A percentile compares a stretch with the other conserved stretches of the same genome.
Evolutionary conservation across 148 eudicot genomes (phyloP).

Genomic region (Arbutus unedo): DNA sequence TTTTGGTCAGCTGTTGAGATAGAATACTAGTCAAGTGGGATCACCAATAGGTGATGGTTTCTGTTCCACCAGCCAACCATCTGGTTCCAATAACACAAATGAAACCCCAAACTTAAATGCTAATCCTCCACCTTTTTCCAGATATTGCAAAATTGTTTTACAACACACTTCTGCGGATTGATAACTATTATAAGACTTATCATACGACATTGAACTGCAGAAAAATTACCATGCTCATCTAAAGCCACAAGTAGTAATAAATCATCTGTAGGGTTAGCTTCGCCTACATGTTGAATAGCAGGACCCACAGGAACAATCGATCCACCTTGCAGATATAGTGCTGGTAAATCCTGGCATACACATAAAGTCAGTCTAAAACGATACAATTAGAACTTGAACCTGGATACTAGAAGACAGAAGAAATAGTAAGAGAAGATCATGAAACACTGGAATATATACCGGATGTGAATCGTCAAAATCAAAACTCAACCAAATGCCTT

Average conservation of each 20-base stretch:
- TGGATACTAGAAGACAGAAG: background rate
- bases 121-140: background rate
- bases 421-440: slow-evolving; percentile 3
- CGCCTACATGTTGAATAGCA: slow-evolving; percentile 75
- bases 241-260: slow-evolving; percentile 76
- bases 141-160: background rate
- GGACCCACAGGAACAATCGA: slow-evolving; percentile 78
- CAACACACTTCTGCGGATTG: background rate
- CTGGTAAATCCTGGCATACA: slow-evolving; percentile 72
- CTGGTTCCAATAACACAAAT: background rate
- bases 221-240: slow-evolving; percentile 72
- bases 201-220: slow-evolving; percentile 1
- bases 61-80: background rate
- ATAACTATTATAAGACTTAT: background rate
- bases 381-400: background rate
- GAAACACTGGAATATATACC: slow-evolving; percentile 35
- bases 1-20: background rate
- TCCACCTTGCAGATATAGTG: slow-evolving; percentile 79
- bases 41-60: background rate
- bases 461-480: slow-evolving; percentile 97
- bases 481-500: slow-evolving; percentile 83
- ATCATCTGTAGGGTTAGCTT: slow-evolving; percentile 76
- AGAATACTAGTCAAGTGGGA: background rate
- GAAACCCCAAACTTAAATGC: background rate
- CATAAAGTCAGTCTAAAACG: slow-evolving; percentile 13